Evolutionary conservation across 2,329 filamentous ascomycete species (phyloP).

Genomic region (Botrytis hyacinthi): DNA sequence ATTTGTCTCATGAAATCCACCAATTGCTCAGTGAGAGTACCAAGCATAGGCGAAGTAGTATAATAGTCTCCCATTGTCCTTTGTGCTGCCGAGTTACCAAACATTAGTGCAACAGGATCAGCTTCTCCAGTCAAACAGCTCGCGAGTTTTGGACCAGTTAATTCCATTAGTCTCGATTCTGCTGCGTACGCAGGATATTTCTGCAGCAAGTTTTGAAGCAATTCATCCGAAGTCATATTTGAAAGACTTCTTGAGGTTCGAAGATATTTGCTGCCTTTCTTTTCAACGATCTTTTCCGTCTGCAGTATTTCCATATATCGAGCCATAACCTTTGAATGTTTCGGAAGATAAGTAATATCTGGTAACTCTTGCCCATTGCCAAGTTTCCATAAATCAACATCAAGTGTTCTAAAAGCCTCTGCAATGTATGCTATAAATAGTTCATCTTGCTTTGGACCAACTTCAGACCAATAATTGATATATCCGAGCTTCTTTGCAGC

Average conservation of each 20-base stretch:
- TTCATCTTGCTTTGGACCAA: slow-evolving; percentile 5
- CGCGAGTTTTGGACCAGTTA: slow-evolving; percentile 28
- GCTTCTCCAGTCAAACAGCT: slow-evolving; percentile 27
- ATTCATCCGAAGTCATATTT: neutral
- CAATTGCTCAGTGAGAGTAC: neutral
- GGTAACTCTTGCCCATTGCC: slow-evolving; percentile 28
- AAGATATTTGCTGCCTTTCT: neutral
- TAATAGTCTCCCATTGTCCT: slow-evolving; percentile 31
- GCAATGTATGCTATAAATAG: slow-evolving; percentile 32
- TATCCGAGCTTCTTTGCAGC: neutral
- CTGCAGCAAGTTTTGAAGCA: slow-evolving; percentile 27
- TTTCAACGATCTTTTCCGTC: slow-evolving; percentile 25
- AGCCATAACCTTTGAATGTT: slow-evolving; percentile 34
- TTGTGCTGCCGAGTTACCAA: slow-evolving; percentile 26
- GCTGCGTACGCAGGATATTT: slow-evolving; percentile 38
- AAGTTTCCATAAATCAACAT: slow-evolving; percentile 31
- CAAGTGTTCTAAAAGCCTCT: slow-evolving; percentile 37
- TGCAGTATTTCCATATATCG: slow-evolving; percentile 36
- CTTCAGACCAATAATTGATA: slow-evolving; percentile 6
- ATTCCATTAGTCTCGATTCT: slow-evolving; percentile 26
- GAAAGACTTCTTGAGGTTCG: slow-evolving; percentile 20
- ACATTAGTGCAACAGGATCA: slow-evolving; percentile 32
- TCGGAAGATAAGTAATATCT: slow-evolving; percentile 25
- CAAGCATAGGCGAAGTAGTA: slow-evolving; percentile 10
- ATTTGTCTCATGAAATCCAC: slow-evolving; percentile 1